A percentile compares a stretch with the other conserved stretches of the same genome.
These are phyloP conservation scores for Pestalotiopsis sp. DNA, from an alignment of 2,329 filamentous ascomycete genomes.

Conservation along the genomic window DNA sequence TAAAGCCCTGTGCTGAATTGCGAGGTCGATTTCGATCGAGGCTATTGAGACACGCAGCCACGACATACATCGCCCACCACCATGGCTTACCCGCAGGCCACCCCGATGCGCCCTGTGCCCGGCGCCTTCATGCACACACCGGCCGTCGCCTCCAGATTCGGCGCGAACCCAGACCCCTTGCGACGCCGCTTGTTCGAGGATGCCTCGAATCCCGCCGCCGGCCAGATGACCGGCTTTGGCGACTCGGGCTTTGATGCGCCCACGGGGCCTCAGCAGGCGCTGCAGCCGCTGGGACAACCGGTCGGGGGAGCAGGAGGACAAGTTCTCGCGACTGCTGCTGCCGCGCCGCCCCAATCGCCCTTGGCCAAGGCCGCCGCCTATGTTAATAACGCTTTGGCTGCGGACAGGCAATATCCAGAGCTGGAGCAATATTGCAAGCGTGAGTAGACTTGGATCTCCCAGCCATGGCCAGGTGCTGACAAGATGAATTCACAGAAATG, in stretches of 20 bases:
- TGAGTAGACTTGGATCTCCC: constrained; percentile 50
- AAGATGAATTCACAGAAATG: constrained; percentile 60
- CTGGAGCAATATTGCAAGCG: constrained; percentile 87
- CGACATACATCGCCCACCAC: constrained; percentile 14
- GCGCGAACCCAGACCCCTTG: constrained; percentile 45
- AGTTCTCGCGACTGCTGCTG: constrained; percentile 27
- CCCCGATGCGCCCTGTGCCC: constrained; percentile 73
- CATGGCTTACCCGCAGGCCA: constrained; percentile 61
- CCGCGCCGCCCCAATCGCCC: constrained; percentile 45
- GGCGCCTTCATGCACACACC: constrained; percentile 79
- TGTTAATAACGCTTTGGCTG: constrained; percentile 76
- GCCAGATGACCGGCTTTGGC: constrained; percentile 14
- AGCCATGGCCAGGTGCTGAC: constrained; percentile 23
- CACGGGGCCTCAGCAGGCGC: constrained; percentile 9
- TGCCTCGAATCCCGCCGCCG: constrained; percentile 21
- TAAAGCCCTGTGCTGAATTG: neutral
- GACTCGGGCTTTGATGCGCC: constrained; percentile 20
- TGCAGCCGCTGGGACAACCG: constrained; percentile 1
- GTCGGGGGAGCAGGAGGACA: constrained; percentile 17
- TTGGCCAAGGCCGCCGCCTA: constrained; percentile 79
- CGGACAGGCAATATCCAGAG: constrained; percentile 83
- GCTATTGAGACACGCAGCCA: constrained; percentile 20
- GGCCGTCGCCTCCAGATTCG: constrained; percentile 56
- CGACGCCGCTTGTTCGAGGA: constrained; percentile 54
- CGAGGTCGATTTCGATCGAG: constrained; percentile 1